phyloP scores from a whole-genome alignment of 768 basidiomycete genomes.

The Mycena maculata region DNA sequence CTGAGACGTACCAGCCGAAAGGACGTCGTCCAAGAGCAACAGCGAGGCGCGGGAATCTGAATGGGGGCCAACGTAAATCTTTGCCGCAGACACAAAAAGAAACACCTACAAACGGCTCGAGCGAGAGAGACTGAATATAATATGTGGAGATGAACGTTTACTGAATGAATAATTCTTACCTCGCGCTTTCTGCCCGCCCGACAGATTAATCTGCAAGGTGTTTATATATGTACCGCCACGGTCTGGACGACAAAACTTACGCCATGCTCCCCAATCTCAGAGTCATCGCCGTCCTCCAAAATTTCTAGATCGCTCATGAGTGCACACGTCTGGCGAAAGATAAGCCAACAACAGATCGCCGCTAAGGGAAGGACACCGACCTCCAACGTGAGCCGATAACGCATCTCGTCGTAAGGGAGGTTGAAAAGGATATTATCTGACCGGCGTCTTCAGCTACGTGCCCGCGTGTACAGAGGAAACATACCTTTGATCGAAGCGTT shows the following conservation, averaged over 20 bases:
- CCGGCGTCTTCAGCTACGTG: background rate
- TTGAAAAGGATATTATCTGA: conserved; percentile 81
- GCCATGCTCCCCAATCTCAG: no score
- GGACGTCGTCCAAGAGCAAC: conserved; percentile 87
- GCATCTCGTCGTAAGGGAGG: conserved; percentile 74
- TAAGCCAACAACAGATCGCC: background rate
- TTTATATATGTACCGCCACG: no score
- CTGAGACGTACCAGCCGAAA: conserved; percentile 56
- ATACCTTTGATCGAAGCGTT: conserved; percentile 73
- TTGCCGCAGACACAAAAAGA: background rate
- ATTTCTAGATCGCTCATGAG: conserved; percentile 82
- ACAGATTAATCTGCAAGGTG: conserved; percentile 45
- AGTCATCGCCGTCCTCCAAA: no score
- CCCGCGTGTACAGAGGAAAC: background rate
- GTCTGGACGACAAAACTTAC: no score
- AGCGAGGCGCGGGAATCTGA: conserved; percentile 67
- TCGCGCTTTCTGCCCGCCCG: conserved; percentile 37
- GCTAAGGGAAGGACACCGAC: conserved; percentile 43
- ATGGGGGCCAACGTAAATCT: conserved; percentile 58
- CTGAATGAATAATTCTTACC: conserved; percentile 6
- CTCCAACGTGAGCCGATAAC: conserved; percentile 83
- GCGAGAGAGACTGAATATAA: conserved; percentile 67
- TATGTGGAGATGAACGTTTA: background rate
- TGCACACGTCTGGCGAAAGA: conserved; percentile 59
- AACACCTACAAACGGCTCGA: conserved; percentile 63